Percentiles rank a stretch among this genome's conserved stretches.
phyloP scores from a whole-genome alignment of 2,329 filamentous ascomycete species.

The Cladophialophora chaetospira region DNA sequence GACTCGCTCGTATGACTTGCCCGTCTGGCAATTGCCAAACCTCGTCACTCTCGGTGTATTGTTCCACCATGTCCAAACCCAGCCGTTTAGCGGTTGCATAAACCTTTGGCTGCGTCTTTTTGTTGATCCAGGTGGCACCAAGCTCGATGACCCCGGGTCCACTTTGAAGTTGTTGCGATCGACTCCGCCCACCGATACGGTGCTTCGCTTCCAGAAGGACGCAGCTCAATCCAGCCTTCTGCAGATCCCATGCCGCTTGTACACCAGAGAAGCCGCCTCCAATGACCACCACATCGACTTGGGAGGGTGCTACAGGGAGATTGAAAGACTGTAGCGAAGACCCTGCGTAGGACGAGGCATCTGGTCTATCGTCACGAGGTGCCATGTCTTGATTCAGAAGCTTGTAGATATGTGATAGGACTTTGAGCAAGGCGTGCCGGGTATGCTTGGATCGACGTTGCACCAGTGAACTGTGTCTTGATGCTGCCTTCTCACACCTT shows the following conservation, averaged over 20 bases:
- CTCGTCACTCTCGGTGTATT: constrained; percentile 50
- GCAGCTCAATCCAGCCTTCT: constrained; percentile 42
- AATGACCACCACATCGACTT: constrained; percentile 43
- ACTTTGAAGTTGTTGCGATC: constrained; percentile 39
- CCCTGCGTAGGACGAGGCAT: constrained; percentile 9
- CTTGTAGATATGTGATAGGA: no score
- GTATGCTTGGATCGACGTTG: neutral
- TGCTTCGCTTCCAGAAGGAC: constrained; percentile 53
- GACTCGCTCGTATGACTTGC: constrained; percentile 7
- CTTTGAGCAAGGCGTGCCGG: neutral
- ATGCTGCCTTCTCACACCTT: neutral
- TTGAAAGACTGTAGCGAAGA: neutral
- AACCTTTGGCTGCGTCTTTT: constrained; percentile 53
- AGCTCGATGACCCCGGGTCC: constrained; percentile 48
- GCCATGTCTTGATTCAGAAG: constrained; percentile 14
- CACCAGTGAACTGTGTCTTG: no score
- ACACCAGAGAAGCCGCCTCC: constrained; percentile 49
- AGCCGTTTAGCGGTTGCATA: constrained; percentile 38
- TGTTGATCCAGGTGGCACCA: constrained; percentile 63
- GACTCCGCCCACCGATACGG: constrained; percentile 56
- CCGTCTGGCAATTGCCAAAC: constrained; percentile 46
- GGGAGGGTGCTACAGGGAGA: constrained; percentile 12
- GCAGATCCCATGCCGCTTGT: constrained; percentile 40
- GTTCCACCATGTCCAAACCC: constrained; percentile 48
- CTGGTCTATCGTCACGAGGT: constrained; percentile 16